phyloP scores from a whole-genome alignment of 306 rosid species.

The Fragaria vesca region DNA sequence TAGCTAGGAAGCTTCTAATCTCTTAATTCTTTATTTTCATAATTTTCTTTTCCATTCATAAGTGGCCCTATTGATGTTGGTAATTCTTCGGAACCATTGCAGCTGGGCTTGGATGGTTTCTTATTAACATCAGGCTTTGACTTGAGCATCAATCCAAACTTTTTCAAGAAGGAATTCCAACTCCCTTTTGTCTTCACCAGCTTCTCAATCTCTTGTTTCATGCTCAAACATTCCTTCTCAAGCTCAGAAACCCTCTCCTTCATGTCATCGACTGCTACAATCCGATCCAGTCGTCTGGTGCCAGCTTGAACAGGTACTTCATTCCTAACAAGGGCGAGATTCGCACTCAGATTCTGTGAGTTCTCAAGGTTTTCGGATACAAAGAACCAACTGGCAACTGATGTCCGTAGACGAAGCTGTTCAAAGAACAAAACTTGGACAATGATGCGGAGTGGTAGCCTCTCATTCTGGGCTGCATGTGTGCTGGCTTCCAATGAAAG shows the following conservation, averaged over 20 bases:
- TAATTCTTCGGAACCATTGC: slow-evolving; percentile 40
- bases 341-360: slow-evolving; percentile 49
- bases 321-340: slow-evolving; percentile 41
- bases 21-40: slow-evolving; percentile 27
- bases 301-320: slow-evolving; percentile 26
- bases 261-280: slow-evolving; percentile 50
- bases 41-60: slow-evolving; percentile 36
- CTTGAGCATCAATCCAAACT: slow-evolving; percentile 51
- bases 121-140: slow-evolving; percentile 46
- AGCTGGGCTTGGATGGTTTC: slow-evolving; percentile 39
- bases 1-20: slow-evolving; percentile 1
- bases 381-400: slow-evolving; percentile 77
- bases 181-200: slow-evolving; percentile 66
- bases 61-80: slow-evolving; percentile 27
- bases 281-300: slow-evolving; percentile 18
- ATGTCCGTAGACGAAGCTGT: slow-evolving; percentile 80
- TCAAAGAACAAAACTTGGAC: slow-evolving; percentile 96
- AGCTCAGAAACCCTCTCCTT: slow-evolving; percentile 65
- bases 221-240: slow-evolving; percentile 71
- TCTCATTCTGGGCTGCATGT: slow-evolving; percentile 92
- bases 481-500: slow-evolving; percentile 91
- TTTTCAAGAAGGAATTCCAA: slow-evolving; percentile 65
- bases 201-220: slow-evolving; percentile 75
- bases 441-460: slow-evolving; percentile 73
- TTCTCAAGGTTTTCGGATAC: slow-evolving; percentile 66